Evolutionary conservation across 805 yeast species (phyloP).

Genomic region (Ogataea minuta): DNA sequence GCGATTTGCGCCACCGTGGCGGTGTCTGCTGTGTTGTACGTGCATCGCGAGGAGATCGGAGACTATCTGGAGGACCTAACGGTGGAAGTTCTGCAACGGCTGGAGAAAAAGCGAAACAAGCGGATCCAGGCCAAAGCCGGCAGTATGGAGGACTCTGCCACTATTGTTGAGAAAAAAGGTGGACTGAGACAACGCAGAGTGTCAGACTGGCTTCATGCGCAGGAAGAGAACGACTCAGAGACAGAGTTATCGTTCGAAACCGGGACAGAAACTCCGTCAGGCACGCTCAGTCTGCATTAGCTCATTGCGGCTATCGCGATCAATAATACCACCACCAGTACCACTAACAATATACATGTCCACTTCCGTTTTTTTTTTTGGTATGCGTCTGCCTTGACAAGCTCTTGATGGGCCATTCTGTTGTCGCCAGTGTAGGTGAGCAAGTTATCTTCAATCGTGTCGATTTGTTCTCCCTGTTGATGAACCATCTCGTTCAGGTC

Average conservation of each 20-base stretch:
- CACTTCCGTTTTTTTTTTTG: slow-evolving; percentile 71
- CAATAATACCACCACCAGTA: slow-evolving; percentile 56
- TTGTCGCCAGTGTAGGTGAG: slow-evolving; percentile 60
- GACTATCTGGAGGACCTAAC: slow-evolving; percentile 27
- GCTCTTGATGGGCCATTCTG: slow-evolving; percentile 67
- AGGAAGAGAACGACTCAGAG: slow-evolving; percentile 6
- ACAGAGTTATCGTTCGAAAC: too few species aligned
- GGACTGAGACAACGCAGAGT: slow-evolving; percentile 1
- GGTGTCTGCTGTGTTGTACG: slow-evolving; percentile 22
- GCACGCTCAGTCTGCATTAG: slow-evolving; percentile 19
- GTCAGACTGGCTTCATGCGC: slow-evolving; percentile 10
- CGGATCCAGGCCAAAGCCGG: slow-evolving; percentile 7
- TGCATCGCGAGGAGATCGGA: slow-evolving; percentile 27
- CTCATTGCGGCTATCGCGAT: slow-evolving; percentile 56
- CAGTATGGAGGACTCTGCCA: slow-evolving; percentile 2
- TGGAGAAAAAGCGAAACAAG: slow-evolving; percentile 14
- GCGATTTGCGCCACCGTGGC: slow-evolving; percentile 30
- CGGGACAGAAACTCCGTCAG: slow-evolving; percentile 8
- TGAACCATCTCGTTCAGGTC: slow-evolving; percentile 75
- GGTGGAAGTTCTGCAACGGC: slow-evolving; percentile 14
- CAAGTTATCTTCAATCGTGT: slow-evolving; percentile 79
- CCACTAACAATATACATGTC: slow-evolving; percentile 63
- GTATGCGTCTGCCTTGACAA: slow-evolving; percentile 70
- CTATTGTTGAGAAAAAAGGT: slow-evolving; percentile 1
- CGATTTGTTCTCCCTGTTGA: slow-evolving; percentile 84